Evolutionary conservation across 306 rosid genomes (phyloP).

Genomic region (Quercus berberidifolia): DNA sequence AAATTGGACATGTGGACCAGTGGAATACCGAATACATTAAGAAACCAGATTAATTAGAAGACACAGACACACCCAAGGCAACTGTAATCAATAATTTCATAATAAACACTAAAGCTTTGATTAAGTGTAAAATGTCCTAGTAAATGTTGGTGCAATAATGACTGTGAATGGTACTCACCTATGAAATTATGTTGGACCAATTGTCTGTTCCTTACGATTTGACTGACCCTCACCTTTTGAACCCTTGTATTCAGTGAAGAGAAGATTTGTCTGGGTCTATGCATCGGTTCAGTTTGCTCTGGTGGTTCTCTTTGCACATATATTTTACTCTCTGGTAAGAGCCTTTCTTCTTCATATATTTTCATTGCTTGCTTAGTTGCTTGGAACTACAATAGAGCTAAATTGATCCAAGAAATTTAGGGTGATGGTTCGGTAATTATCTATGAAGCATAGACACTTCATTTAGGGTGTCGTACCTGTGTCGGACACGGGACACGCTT

Average conservation of each 20-base stretch:
- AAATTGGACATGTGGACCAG: neutral
- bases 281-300: conserved; percentile 71
- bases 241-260: conserved; percentile 50
- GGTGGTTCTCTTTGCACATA: conserved; percentile 85
- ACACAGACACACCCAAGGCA: neutral
- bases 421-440: neutral
- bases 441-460: neutral
- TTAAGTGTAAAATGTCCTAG: conserved; percentile 1
- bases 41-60: neutral
- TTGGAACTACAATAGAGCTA: neutral
- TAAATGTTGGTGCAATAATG: conserved; percentile 2
- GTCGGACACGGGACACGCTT: too few relatives aligned
- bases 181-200: neutral
- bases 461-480: too few relatives aligned
- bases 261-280: conserved; percentile 80
- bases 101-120: neutral
- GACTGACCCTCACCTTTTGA: conserved; percentile 13
- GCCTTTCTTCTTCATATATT: conserved; percentile 8
- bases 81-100: neutral
- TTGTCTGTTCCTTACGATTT: neutral
- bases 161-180: conserved; percentile 1
- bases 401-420: conserved; percentile 4
- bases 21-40: neutral
- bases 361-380: conserved; percentile 1
- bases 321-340: conserved; percentile 86